These are phyloP conservation scores for Carpinus viminea DNA, from an alignment of 306 rosid genomes.

Conservation along the genomic window DNA sequence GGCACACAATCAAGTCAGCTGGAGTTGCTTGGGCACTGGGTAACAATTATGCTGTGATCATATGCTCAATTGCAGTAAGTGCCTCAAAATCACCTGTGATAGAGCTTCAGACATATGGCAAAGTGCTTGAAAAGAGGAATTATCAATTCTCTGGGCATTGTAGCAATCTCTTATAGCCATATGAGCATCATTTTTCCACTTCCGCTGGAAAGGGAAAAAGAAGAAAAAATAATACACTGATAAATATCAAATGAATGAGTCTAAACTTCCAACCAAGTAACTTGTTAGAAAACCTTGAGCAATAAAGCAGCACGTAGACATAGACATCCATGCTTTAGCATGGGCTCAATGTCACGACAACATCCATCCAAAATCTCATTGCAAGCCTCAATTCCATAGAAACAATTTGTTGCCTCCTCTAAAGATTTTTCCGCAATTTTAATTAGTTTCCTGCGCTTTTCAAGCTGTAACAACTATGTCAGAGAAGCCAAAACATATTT, in stretches of 20 bases:
- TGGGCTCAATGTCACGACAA: slow-evolving; percentile 48
- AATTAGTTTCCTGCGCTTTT: slow-evolving; percentile 67
- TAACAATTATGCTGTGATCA: neutral
- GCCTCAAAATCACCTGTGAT: slow-evolving; percentile 66
- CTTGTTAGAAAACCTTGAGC: slow-evolving; percentile 63
- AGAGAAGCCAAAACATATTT: slow-evolving; percentile 28
- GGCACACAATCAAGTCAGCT: neutral
- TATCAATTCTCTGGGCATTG: slow-evolving; percentile 66
- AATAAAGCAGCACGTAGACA: slow-evolving; percentile 79
- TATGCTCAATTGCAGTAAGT: slow-evolving; percentile 21
- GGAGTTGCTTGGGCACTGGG: neutral
- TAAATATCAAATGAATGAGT: slow-evolving; percentile 12
- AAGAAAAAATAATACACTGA: neutral
- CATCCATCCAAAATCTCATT: slow-evolving; percentile 78
- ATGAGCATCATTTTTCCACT: slow-evolving; percentile 94
- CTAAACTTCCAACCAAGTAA: slow-evolving; percentile 25
- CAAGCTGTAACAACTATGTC: slow-evolving; percentile 62
- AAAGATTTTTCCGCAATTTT: slow-evolving; percentile 61
- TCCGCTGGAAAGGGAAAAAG: slow-evolving; percentile 55
- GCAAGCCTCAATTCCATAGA: slow-evolving; percentile 86
- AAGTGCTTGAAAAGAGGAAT: slow-evolving; percentile 62
- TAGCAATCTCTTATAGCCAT: slow-evolving; percentile 91
- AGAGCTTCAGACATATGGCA: slow-evolving; percentile 81
- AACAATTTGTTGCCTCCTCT: slow-evolving; percentile 47
- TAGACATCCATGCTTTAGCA: slow-evolving; percentile 58